Conservation (phyloP, 2,329 filamentous ascomycete species). For the Boeremia lycopersici region DNA sequence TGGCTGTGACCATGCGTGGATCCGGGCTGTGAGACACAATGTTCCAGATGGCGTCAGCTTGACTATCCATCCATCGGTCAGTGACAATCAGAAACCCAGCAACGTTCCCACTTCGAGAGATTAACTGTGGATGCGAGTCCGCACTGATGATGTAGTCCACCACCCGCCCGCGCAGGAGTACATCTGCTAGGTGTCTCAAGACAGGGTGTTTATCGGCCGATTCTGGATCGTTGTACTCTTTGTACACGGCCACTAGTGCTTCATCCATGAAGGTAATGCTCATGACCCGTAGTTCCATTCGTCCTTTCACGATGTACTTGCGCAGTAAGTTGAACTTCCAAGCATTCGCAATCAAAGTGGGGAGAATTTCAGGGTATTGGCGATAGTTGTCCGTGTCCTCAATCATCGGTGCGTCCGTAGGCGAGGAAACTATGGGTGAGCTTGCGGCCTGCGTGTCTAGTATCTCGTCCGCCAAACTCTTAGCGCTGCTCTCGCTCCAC, state of each 20-base stretch:
- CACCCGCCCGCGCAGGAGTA: conserved; percentile 72
- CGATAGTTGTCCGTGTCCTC: conserved; percentile 22
- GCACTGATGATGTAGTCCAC: conserved; percentile 88
- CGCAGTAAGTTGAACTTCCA: conserved; percentile 75
- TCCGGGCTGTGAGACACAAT: conserved; percentile 83
- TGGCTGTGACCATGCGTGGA: conserved; percentile 79
- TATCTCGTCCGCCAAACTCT: conserved; percentile 31
- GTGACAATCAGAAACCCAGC: conserved; percentile 86
- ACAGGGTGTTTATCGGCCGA: conserved; percentile 55
- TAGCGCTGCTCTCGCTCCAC: conserved; percentile 33
- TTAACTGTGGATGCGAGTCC: conserved; percentile 90
- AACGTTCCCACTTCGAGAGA: conserved; percentile 79
- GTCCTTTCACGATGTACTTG: conserved; percentile 78
- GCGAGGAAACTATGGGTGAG: conserved; percentile 27
- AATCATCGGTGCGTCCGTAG: conserved; percentile 7
- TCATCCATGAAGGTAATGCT: conserved; percentile 76
- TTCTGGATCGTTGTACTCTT: conserved; percentile 54
- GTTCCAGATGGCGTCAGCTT: conserved; percentile 84
- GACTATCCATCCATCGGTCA: conserved; percentile 69
- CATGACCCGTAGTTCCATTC: conserved; percentile 87
- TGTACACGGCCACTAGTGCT: conserved; percentile 69
- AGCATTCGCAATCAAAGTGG: conserved; percentile 62
- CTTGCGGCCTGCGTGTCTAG: conserved; percentile 31
- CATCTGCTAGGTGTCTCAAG: conserved; percentile 70
- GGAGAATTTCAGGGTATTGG: conserved; percentile 43